Conservation (phyloP, 2,329 filamentous ascomycete species). For the Penicillium rolfsii region DNA sequence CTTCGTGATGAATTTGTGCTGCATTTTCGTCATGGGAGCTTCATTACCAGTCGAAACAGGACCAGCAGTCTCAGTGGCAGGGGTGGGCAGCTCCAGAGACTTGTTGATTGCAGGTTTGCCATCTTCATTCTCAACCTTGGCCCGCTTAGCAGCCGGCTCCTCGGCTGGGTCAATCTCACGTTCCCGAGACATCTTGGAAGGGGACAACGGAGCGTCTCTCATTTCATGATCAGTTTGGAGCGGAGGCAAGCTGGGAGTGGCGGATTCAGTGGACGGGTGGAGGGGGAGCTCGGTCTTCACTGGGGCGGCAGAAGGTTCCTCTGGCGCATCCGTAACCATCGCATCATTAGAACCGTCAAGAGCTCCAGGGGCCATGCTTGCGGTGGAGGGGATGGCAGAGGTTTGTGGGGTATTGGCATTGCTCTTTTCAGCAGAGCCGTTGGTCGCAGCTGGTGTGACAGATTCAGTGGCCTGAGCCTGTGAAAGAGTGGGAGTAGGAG, state of each 20-base stretch:
- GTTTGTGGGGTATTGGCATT: background rate
- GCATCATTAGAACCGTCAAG: slow-evolving; percentile 19
- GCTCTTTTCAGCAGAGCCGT: slow-evolving; percentile 5
- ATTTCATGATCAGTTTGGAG: slow-evolving; percentile 53
- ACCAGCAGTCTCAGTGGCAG: slow-evolving; percentile 33
- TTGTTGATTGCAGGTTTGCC: slow-evolving; percentile 50
- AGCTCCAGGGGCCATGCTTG: slow-evolving; percentile 10
- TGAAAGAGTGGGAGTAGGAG: background rate
- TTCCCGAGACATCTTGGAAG: slow-evolving; percentile 68
- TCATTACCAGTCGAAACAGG: slow-evolving; percentile 21
- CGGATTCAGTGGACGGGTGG: slow-evolving; percentile 33
- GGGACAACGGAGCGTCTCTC: slow-evolving; percentile 56
- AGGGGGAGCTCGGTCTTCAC: slow-evolving; percentile 42
- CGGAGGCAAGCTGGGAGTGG: slow-evolving; percentile 21
- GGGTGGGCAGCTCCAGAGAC: slow-evolving; percentile 48
- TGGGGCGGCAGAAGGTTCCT: slow-evolving; percentile 13
- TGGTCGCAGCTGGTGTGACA: background rate
- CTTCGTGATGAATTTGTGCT: slow-evolving; percentile 48
- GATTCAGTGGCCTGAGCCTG: slow-evolving; percentile 9
- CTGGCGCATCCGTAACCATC: slow-evolving; percentile 29
- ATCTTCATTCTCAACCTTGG: slow-evolving; percentile 67
- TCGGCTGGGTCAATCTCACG: slow-evolving; percentile 71
- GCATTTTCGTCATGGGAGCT: slow-evolving; percentile 45
- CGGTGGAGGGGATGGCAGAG: slow-evolving; percentile 3
- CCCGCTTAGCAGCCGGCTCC: slow-evolving; percentile 76